These are phyloP conservation scores for Graphium sp. DNA, from an alignment of 2,329 filamentous ascomycete genomes.

Conservation along the genomic window DNA sequence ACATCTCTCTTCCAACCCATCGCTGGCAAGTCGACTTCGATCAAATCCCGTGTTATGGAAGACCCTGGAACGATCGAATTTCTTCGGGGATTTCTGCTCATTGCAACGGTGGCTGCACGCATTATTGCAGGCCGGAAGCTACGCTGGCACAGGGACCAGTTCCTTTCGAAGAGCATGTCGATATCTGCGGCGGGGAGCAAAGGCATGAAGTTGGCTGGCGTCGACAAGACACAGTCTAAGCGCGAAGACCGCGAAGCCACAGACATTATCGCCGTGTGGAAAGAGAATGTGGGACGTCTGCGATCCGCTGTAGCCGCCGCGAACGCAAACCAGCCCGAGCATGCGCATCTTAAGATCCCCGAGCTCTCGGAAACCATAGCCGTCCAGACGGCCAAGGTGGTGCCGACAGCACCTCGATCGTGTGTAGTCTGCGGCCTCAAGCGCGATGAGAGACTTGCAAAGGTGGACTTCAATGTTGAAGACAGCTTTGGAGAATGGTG, in stretches of 20 bases:
- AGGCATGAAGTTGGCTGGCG: conserved; percentile 79
- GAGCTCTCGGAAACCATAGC: conserved; percentile 55
- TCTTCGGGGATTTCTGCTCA: conserved; percentile 43
- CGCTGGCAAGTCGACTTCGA: conserved; percentile 34
- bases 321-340: conserved; percentile 23
- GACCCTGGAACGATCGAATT: conserved; percentile 46
- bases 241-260: conserved; percentile 75
- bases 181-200: conserved; percentile 64
- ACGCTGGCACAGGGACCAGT: conserved; percentile 80
- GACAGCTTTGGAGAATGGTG: conserved; percentile 97
- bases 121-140: conserved; percentile 72
- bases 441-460: conserved; percentile 65
- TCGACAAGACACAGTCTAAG: conserved; percentile 68
- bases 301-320: conserved; percentile 54
- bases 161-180: conserved; percentile 73
- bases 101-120: conserved; percentile 55
- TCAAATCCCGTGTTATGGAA: conserved; percentile 46
- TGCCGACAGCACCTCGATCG: conserved; percentile 52
- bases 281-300: conserved; percentile 56
- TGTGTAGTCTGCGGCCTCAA: conserved; percentile 82
- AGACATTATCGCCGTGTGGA: conserved; percentile 63
- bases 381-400: conserved; percentile 54
- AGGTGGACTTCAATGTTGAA: conserved; percentile 60
- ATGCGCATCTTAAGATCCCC: conserved; percentile 48
- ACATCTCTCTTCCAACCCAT: conserved; percentile 49